These are phyloP conservation scores for Iberis pinnata DNA, from an alignment of 345 rosid genomes.

Conservation along the genomic window DNA sequence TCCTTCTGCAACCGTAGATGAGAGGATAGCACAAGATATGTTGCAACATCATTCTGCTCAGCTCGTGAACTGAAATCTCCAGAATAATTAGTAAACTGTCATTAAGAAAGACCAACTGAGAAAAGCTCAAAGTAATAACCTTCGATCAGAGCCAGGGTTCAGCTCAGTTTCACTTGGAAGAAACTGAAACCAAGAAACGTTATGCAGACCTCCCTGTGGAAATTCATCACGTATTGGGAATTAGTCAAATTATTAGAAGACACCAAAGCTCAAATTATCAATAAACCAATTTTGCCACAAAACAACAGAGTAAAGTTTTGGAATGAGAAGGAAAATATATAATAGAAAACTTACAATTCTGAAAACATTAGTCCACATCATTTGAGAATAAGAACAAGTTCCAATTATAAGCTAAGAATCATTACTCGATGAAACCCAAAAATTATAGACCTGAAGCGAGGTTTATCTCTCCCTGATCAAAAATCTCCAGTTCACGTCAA, in stretches of 20 bases:
- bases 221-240: no score
- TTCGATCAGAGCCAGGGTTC: conserved; percentile 55
- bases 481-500: no score
- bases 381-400: conserved; percentile 2
- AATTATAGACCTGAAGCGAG: no score
- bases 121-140: conserved; percentile 37
- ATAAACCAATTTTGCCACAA: no score
- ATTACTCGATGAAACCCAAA: background rate
- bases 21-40: conserved; percentile 75
- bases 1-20: conserved; percentile 83
- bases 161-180: conserved; percentile 81
- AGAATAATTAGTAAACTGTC: conserved; percentile 9
- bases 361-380: conserved; percentile 91
- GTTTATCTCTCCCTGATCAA: no score
- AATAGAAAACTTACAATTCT: conserved; percentile 51
- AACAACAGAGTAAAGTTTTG: no score
- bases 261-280: background rate
- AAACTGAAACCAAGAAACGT: conserved; percentile 94
- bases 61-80: conserved; percentile 47
- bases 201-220: conserved; percentile 75
- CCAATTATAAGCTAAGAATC: background rate
- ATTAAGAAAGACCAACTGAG: background rate
- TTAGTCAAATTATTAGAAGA: no score
- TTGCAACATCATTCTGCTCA: conserved; percentile 83
- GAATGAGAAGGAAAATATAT: background rate